phyloP scores from a whole-genome alignment of 352 stramenopile species.

The Peronosclerospora sorghi region DNA sequence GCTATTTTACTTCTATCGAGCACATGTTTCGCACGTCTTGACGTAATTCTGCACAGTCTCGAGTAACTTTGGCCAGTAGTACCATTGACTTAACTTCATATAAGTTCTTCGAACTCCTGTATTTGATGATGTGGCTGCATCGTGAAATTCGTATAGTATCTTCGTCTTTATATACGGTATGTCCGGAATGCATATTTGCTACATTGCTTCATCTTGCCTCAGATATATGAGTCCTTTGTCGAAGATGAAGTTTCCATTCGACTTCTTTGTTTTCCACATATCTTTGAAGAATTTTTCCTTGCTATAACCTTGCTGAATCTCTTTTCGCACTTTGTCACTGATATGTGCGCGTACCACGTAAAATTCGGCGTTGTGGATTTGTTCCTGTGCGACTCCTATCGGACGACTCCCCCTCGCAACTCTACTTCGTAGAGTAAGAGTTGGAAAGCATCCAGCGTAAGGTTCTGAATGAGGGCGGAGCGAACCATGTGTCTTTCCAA shows the following conservation, averaged over 20 bases:
- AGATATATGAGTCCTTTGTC: background rate
- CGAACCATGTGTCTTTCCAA: background rate
- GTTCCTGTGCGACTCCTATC: background rate
- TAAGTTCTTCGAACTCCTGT: slow-evolving; percentile 5
- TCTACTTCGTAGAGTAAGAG: background rate
- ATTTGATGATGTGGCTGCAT: slow-evolving; percentile 6
- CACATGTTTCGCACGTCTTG: slow-evolving; percentile 4
- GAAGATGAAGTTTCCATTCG: background rate
- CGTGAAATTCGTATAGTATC: slow-evolving; percentile 8
- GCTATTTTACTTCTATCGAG: slow-evolving; percentile 1
- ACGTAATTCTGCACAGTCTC: background rate
- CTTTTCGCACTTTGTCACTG: background rate
- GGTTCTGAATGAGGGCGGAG: background rate
- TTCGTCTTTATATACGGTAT: background rate
- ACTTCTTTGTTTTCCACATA: background rate
- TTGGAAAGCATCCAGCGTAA: background rate
- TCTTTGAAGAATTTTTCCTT: background rate
- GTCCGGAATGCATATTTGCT: background rate
- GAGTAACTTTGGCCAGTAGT: slow-evolving; percentile 1
- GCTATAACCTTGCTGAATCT: background rate
- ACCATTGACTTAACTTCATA: slow-evolving; percentile 6
- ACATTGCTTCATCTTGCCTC: background rate
- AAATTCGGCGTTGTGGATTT: background rate
- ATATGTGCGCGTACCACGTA: background rate
- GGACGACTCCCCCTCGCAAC: background rate